Evolutionary conservation across 139 green algal genomes (phyloP).

Genomic region (Picochlorum sp.): DNA sequence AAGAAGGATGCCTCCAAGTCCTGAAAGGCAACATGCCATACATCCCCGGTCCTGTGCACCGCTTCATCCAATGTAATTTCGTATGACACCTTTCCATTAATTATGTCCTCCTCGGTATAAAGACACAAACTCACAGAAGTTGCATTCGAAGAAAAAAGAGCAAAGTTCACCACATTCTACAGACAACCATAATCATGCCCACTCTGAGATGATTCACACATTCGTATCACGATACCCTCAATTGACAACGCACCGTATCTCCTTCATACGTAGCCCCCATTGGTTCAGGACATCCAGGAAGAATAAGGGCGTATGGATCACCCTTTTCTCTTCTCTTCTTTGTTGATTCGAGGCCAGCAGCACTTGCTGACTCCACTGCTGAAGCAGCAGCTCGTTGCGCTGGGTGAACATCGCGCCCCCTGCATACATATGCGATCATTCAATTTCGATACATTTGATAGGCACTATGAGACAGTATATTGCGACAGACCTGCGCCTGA

Average conservation of each 20-base stretch:
- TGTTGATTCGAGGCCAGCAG: neutral
- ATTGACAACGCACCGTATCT: neutral
- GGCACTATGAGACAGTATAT: too few relatives aligned
- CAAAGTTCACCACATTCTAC: constrained; percentile 74
- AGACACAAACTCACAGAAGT: constrained; percentile 64
- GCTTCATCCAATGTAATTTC: constrained; percentile 63
- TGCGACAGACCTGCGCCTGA: too few relatives aligned
- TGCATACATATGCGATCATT: too few relatives aligned
- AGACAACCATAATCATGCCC: neutral
- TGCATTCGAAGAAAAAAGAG: constrained; percentile 54
- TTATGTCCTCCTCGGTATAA: constrained; percentile 73
- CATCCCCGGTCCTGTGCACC: constrained; percentile 65
- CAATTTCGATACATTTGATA: too few relatives aligned
- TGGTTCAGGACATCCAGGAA: neutral
- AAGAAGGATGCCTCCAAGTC: constrained; percentile 49
- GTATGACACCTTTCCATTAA: constrained; percentile 36
- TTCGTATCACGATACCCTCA: neutral
- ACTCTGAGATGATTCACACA: neutral
- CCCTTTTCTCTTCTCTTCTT: neutral
- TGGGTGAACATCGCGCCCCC: too few relatives aligned
- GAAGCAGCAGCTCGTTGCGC: neutral
- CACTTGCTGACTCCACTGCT: neutral
- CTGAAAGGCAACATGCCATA: constrained; percentile 82
- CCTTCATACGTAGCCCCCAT: neutral
- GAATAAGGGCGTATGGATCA: neutral